Base-by-base conservation (phyloP, 2,329 filamentous ascomycete species). In the Scedosporium minutisporum region DNA sequence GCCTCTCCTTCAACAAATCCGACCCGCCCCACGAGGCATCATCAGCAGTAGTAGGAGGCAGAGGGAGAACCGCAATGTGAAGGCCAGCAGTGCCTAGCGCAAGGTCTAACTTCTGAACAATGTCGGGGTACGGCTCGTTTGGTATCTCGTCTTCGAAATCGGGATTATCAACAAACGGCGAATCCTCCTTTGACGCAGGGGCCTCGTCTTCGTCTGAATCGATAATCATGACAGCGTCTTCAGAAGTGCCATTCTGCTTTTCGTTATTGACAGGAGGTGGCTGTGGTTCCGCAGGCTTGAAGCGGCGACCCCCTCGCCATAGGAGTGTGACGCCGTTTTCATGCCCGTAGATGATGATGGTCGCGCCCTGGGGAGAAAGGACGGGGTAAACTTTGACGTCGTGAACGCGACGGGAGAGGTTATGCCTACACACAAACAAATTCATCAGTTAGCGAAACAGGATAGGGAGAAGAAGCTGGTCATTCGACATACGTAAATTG, bases 231-330 rank as follows among this genome's bases (percentile, higher is more conserved):
- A 87, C 77, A 3, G 79, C 75, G 68, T 85, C 82, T 18, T 80
- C 78, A 3, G 71, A 69, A 0, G 73, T 67, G 12, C 84, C 84
- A 66, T 86, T 87, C 57, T 77, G 76, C 65, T 82, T 83, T 63
- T 75, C 74, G 63, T 74, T 74, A 7, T 67, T 55, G 14, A 57
- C n/a, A 58, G 69, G 64, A 57, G 69, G 66, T 1, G 67, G 65
- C 16, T 70, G 67, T 60, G 78, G 76, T 44, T 75, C 72, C 1
- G 72, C 65, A 1, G 75, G 65, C 69, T 85, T 87, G 67, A 88
- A 82, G n/a, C 78, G 77, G 60, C 78, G 79, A 10, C 85, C 85
- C 57, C 86, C 86, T 51, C 84, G 80, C 86, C 86, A 88, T 25
- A 84, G 72, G 44, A 88, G 68, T 3, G 80, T 84, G 51, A 87